phyloP scores from a whole-genome alignment of 495 filamentous ascomycete species.

The Hypoxylon fuscum region DNA sequence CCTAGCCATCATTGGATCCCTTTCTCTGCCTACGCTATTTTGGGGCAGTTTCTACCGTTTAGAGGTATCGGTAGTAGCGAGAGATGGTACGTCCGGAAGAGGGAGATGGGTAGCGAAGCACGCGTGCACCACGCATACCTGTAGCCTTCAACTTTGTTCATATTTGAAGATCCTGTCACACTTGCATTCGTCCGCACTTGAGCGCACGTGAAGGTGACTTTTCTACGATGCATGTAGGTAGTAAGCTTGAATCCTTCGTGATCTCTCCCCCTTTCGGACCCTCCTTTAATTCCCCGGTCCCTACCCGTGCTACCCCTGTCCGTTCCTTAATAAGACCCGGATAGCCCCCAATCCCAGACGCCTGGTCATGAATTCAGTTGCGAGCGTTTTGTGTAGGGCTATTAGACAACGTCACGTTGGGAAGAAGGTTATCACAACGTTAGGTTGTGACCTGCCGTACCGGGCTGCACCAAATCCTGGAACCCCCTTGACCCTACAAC shows the following conservation, averaged over 20 bases:
- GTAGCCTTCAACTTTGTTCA: neutral
- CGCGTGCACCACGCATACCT: neutral
- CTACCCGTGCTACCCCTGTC: slow-evolving; percentile 10
- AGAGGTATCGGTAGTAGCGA: neutral
- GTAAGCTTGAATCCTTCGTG: slow-evolving; percentile 15
- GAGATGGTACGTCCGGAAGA: neutral
- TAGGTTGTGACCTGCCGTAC: slow-evolving; percentile 11
- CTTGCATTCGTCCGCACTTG: neutral
- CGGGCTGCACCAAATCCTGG: neutral
- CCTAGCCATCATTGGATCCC: neutral
- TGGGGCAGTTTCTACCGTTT: neutral
- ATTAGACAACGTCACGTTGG: slow-evolving; percentile 13
- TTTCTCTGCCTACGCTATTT: neutral
- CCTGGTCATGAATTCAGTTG: neutral
- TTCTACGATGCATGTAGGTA: neutral
- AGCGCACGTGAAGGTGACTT: slow-evolving; percentile 2
- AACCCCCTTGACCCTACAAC: neutral
- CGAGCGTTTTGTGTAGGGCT: slow-evolving; percentile 11
- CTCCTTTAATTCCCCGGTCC: neutral
- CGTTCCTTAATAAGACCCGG: neutral
- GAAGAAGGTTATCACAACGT: neutral
- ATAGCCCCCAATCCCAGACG: slow-evolving; percentile 2
- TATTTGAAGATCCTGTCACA: neutral
- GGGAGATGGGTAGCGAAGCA: slow-evolving; percentile 4
- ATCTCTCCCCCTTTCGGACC: neutral